A percentile compares a stretch with the other conserved stretches of the same genome.
Evolutionary conservation across 306 rosid species (phyloP).

Genomic region (Fagus crenata): DNA sequence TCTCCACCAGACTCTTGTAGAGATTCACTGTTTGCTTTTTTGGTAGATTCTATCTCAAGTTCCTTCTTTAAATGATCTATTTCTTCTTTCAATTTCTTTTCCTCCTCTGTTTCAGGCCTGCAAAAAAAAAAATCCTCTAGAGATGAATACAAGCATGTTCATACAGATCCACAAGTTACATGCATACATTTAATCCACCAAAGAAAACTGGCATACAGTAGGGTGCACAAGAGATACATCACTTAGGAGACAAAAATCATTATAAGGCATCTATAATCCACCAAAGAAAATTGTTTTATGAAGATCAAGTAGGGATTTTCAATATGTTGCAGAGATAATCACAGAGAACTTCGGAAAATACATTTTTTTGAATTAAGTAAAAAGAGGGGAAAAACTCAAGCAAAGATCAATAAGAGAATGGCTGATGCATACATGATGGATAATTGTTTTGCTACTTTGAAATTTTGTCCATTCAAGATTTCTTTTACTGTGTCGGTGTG

Average conservation of each 20-base stretch:
- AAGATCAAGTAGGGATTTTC: background rate
- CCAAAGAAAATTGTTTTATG: background rate
- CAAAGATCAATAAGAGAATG: background rate
- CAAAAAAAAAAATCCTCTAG: constrained; percentile 15
- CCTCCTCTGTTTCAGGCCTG: constrained; percentile 84
- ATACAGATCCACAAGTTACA: background rate
- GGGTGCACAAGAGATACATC: background rate
- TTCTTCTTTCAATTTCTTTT: constrained; percentile 74
- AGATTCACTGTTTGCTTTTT: constrained; percentile 44
- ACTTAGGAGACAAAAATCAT: background rate
- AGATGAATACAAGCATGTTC: constrained; percentile 35
- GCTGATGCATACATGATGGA: too few relatives aligned
- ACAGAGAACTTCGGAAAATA: background rate
- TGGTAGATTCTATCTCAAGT: constrained; percentile 49
- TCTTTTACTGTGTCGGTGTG: too few relatives aligned
- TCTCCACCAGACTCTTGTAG: constrained; percentile 49
- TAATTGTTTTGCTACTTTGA: too few relatives aligned
- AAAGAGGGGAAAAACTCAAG: background rate
- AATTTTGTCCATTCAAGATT: too few relatives aligned
- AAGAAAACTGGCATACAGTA: constrained; percentile 8
- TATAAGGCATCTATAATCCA: background rate
- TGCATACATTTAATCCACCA: constrained; percentile 17
- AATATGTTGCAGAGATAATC: background rate
- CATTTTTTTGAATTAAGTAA: background rate
- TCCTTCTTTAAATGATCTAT: constrained; percentile 67